A percentile compares a stretch with the other conserved stretches of the same genome.
Conservation (phyloP, 371 early-diverging fungal species). For the Mortierella polycephala region DNA sequence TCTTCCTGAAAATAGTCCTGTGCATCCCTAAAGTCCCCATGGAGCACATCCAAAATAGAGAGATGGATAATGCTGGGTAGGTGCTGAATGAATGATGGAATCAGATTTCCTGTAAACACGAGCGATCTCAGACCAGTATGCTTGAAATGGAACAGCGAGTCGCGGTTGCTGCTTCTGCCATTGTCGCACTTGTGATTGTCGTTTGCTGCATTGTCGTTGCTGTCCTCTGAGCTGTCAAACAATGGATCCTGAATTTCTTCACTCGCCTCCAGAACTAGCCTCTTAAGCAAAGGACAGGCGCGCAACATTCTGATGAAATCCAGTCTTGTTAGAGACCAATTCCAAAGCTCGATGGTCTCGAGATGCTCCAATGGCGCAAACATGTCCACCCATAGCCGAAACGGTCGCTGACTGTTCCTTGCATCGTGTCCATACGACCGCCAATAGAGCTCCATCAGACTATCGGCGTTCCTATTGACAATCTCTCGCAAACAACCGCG, state of each 20-base stretch:
- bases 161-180: neutral
- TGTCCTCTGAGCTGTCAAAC: neutral
- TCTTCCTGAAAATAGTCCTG: conserved; percentile 1
- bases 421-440: conserved; percentile 29
- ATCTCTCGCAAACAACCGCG: conserved; percentile 28
- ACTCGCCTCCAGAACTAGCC: conserved; percentile 13
- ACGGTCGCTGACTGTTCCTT: conserved; percentile 1
- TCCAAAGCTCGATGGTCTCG: conserved; percentile 8
- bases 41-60: neutral
- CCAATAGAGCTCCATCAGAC: conserved; percentile 13
- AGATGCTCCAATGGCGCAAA: conserved; percentile 10
- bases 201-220: neutral
- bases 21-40: conserved; percentile 12
- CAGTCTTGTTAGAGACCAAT: conserved; percentile 23
- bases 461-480: conserved; percentile 17
- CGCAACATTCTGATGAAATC: conserved; percentile 27
- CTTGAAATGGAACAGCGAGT: neutral
- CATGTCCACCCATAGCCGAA: conserved; percentile 16
- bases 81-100: conserved; percentile 20
- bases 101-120: conserved; percentile 21
- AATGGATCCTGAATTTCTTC: conserved; percentile 5
- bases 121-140: conserved; percentile 13
- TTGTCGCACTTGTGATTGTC: neutral
- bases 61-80: conserved; percentile 16
- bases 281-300: conserved; percentile 15